Evolutionary conservation across 768 basidiomycete species (phyloP), one percentile per base, ranked within the genome.

Genomic region (Hericium rajendrae): DNA sequence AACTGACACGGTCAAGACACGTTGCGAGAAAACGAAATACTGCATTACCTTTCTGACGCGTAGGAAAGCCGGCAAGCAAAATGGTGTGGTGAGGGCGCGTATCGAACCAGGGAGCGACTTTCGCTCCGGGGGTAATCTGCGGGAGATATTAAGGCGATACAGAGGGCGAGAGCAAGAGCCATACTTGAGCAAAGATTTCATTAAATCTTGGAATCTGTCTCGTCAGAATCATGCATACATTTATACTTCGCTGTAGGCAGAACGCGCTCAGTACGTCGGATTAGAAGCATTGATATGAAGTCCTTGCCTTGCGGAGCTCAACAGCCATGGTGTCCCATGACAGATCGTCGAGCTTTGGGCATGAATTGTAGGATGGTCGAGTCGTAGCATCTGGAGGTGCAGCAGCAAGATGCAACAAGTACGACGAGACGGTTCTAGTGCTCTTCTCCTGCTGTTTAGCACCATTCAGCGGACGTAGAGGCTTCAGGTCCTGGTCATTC

Each of bases 321-420:
- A 24, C 16, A 15, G 60, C 57, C 15, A 63, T 6, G 4, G 51
- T 61, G 24, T 38, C 20, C 62, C 62, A 63, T 40, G 57, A 56
- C 43, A 63, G 57, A 20, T 38, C 48, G 48, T 63, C 62, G 39
- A 63, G 60, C 37, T 55, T 20, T 12, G 57, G 39, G 12, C 53
- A 59, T 16, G 11, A 22, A 46, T 63, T 63, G 43, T 53, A 59
- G 26, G 13, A 20, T 38, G 62, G 62, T 15, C 46, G 26, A 46
- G 53, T 54, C 32, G 62, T 55, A 48, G 40, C 49, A 40, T 63
- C 62, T 22, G 62, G 62, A 24, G 62, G 41, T 6, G 57, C 62
- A 22, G 62, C 62, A 8, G 62, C 62, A 18, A 62, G 54, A 56
- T 63, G 62, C 52, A 62, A 61, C 5, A 62, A 28, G 41, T 61